Conservation (phyloP, 805 yeast species). For the Candida silvicultrix region DNA sequence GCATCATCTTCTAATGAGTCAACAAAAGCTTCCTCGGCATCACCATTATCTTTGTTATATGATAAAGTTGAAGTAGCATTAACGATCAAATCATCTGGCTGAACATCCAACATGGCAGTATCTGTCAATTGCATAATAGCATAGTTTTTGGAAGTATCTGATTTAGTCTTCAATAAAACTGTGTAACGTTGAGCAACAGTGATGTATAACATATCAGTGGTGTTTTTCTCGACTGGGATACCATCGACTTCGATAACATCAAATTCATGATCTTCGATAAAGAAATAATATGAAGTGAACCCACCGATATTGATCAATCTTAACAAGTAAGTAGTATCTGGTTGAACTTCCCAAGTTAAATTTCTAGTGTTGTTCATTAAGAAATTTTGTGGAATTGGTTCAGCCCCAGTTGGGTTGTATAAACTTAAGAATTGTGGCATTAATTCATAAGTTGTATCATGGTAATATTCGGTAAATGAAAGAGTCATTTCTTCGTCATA, state of each 20-base stretch:
- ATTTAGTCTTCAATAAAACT: conserved; percentile 69
- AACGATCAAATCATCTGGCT: conserved; percentile 57
- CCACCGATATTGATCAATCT: conserved; percentile 86
- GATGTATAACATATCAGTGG: conserved; percentile 66
- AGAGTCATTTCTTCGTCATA: conserved; percentile 76
- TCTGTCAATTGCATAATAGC: conserved; percentile 83
- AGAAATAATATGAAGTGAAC: conserved; percentile 83
- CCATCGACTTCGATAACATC: conserved; percentile 93
- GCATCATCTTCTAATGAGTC: conserved; percentile 42
- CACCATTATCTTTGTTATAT: conserved; percentile 41
- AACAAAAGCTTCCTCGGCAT: conserved; percentile 32
- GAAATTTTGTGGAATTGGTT: conserved; percentile 83
- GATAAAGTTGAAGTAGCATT: conserved; percentile 73
- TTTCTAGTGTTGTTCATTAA: conserved; percentile 79
- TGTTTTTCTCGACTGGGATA: conserved; percentile 68
- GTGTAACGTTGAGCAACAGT: conserved; percentile 92
- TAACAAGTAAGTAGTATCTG: conserved; percentile 77
- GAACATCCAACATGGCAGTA: conserved; percentile 70
- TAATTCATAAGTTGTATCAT: conserved; percentile 44
- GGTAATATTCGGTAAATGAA: conserved; percentile 86
- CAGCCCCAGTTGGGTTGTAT: conserved; percentile 96
- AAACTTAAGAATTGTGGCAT: conserved; percentile 52
- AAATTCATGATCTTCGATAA: conserved; percentile 82
- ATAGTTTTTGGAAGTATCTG: conserved; percentile 55
- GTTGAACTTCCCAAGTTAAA: conserved; percentile 72